phyloP scores from a whole-genome alignment of 2,329 filamentous ascomycete genomes.

The Exophiala aquamarina region DNA sequence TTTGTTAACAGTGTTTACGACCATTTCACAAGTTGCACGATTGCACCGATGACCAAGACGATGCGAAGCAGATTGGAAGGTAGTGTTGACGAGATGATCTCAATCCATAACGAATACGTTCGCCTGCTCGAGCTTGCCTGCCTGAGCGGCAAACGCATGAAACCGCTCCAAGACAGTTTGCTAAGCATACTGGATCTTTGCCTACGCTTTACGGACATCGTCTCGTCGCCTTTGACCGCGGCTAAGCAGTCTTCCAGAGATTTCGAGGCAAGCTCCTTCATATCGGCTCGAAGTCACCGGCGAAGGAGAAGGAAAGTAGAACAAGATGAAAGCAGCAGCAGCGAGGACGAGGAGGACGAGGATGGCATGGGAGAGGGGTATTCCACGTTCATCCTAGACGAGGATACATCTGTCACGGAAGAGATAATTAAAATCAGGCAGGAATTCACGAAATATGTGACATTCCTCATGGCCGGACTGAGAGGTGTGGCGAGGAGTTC shows the following conservation, averaged over 20 bases:
- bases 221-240: constrained; percentile 17
- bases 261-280: constrained; percentile 22
- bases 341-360: constrained; percentile 27
- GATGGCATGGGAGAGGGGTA: constrained; percentile 33
- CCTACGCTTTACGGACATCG: constrained; percentile 65
- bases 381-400: constrained; percentile 42
- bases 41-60: constrained; percentile 58
- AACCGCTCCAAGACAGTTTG: constrained; percentile 69
- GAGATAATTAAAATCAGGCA: constrained; percentile 57
- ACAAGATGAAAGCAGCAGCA: constrained; percentile 5
- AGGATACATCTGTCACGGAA: constrained; percentile 42
- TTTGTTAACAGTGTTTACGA: constrained; percentile 73
- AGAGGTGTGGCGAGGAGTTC: constrained; percentile 49
- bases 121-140: constrained; percentile 65
- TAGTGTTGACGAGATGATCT: constrained; percentile 80
- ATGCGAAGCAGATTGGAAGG: constrained; percentile 60
- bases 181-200: constrained; percentile 75
- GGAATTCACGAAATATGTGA: constrained; percentile 65
- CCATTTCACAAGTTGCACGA: constrained; percentile 72
- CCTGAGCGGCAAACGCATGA: constrained; percentile 67
- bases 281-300: constrained; percentile 20
- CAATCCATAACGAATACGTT: constrained; percentile 65
- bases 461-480: constrained; percentile 72
- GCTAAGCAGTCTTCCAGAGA: constrained; percentile 1
- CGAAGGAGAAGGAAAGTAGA: constrained; percentile 9